phyloP scores from a whole-genome alignment of 2,329 filamentous ascomycete species.

The Teratosphaeria destructans region DNA sequence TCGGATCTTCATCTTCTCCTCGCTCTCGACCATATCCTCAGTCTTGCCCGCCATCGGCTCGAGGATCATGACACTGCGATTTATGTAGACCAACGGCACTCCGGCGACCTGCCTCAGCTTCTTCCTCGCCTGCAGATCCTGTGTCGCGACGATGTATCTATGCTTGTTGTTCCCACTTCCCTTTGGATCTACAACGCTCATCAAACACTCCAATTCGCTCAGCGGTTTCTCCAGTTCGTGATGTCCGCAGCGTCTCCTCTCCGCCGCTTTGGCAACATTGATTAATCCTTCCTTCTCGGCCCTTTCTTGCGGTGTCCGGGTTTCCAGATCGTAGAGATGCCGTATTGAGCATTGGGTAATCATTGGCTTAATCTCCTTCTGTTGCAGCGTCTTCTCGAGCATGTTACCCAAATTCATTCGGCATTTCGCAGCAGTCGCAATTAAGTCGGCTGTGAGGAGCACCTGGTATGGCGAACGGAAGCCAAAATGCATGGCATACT shows the following conservation, averaged over 20 bases:
- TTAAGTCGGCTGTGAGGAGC: conserved; percentile 75
- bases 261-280: conserved; percentile 61
- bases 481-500: conserved; percentile 76
- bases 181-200: conserved; percentile 70
- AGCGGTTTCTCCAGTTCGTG: conserved; percentile 64
- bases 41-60: conserved; percentile 65
- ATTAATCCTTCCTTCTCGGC: conserved; percentile 49
- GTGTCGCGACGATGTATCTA: conserved; percentile 66
- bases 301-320: conserved; percentile 12
- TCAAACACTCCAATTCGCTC: conserved; percentile 58
- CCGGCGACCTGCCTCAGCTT: conserved; percentile 57
- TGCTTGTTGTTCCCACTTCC: conserved; percentile 61
- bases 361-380: conserved; percentile 67
- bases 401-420: conserved; percentile 79
- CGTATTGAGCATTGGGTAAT: conserved; percentile 74
- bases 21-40: conserved; percentile 50
- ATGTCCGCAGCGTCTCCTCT: conserved; percentile 69
- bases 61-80: conserved; percentile 67
- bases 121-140: conserved; percentile 54
- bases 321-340: conserved; percentile 54
- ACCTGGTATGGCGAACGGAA: conserved; percentile 83
- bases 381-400: conserved; percentile 74
- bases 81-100: conserved; percentile 69
- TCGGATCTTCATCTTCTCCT: conserved; percentile 66
- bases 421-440: conserved; percentile 69